phyloP scores from a whole-genome alignment of 108 stramenopile species.

The Pseudonitzschia pungens region DNA sequence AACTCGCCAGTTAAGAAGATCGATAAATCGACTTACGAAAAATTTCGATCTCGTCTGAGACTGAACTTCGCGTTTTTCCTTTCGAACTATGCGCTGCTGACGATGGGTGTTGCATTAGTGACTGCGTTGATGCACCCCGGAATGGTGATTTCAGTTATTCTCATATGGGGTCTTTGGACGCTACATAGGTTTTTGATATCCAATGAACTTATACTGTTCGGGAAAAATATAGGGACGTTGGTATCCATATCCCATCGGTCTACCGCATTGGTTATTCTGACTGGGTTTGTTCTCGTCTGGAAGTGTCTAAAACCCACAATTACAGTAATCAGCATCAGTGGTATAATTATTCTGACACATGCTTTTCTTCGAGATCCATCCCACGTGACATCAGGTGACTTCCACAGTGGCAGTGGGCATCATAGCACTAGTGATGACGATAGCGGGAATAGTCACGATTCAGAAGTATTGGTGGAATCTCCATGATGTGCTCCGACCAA shows the following conservation, averaged over 20 bases:
- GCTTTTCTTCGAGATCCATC: constrained; percentile 81
- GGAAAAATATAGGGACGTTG: constrained; percentile 61
- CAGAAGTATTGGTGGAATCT: constrained; percentile 32
- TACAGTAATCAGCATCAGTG: constrained; percentile 57
- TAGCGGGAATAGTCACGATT: constrained; percentile 20
- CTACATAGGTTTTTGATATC: constrained; percentile 60
- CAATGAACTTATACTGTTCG: constrained; percentile 68
- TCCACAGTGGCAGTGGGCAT: background rate
- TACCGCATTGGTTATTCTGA: constrained; percentile 50
- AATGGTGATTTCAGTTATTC: constrained; percentile 66
- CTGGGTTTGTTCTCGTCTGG: constrained; percentile 62
- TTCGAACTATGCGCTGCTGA: constrained; percentile 79
- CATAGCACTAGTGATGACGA: constrained; percentile 18
- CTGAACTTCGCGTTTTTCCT: constrained; percentile 81
- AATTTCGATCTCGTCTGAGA: constrained; percentile 58
- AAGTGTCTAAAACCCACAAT: constrained; percentile 74
- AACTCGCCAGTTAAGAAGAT: constrained; percentile 56
- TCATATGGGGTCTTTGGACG: constrained; percentile 66
- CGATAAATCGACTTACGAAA: constrained; percentile 66
- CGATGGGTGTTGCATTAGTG: constrained; percentile 63
- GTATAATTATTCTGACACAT: constrained; percentile 61
- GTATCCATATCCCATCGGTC: constrained; percentile 66
- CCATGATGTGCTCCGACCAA: constrained; percentile 1
- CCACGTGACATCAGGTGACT: constrained; percentile 50
- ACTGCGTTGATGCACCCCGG: constrained; percentile 83